Evolutionary conservation across 768 basidiomycete genomes (phyloP), one percentile per base, ranked within the genome.

Genomic region (Tricholoma terreum): DNA sequence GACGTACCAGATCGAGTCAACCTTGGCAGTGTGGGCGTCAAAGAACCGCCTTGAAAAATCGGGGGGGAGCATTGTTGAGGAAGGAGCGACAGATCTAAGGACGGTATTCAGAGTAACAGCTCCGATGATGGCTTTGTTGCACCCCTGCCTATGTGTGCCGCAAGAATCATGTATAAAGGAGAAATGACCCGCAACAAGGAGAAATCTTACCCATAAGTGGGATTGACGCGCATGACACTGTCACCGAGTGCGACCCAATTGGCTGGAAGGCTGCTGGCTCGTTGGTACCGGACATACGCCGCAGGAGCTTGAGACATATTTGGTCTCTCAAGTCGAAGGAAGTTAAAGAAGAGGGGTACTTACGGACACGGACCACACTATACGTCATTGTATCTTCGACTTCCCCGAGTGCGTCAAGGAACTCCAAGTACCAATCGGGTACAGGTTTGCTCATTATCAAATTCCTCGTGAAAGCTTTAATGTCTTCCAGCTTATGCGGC

Each of bases 181-280:
- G 24, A 27, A 3, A 27, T 27, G 2, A 27, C 6, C 24, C 24
- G 24, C n/a, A n/a, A 27, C 24, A 27, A 27, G 24, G 6, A 27
- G n/a, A 2, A 27, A 5, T 4, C 24, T 22, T 24, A 61, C 60
- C 48, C 60, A 21, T 58, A 54, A 27, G 27, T 50, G 36, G 59
- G 59, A 60, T 60, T 60, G 1, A 60, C 49, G 8, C 54, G 63
- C 71, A 73, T 69, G 7, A 70, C 63, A 34, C 71, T 67, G 50
- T 75, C 74, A n/a, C 73, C 74, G 27, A 74, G 7, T 1, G 71
- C 73, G 35, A 73, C 59, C 43, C 65, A 75, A 55, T 74, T 75
- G 9, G 57, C 51, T 1, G 74, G 74, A 5, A 74, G 54, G 38
- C 67, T 61, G 15, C 38, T 50, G 3, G 59, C 65, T 19, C 36